Conservation (phyloP, 106 monocot genomes). For the Allium sativum region DNA sequence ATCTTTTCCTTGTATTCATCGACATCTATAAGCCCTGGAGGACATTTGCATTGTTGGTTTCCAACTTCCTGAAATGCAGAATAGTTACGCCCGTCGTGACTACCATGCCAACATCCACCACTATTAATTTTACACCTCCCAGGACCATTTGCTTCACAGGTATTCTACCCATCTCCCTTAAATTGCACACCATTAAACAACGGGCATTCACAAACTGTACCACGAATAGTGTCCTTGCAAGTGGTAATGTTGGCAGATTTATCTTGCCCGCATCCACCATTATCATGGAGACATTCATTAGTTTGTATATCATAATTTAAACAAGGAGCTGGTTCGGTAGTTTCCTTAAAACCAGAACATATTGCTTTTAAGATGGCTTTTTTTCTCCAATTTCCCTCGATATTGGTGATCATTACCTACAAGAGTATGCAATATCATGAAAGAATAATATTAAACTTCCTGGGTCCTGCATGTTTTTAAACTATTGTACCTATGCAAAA, state of each 20-base stretch:
- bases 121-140: slow-evolving; percentile 84
- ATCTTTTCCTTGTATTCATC: slow-evolving; percentile 68
- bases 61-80: slow-evolving; percentile 87
- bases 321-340: no score
- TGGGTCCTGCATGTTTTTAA: no score
- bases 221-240: slow-evolving; percentile 88
- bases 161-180: slow-evolving; percentile 86
- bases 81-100: slow-evolving; percentile 39
- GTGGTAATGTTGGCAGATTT: no score
- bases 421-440: no score
- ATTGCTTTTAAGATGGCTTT: no score
- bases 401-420: no score
- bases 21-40: slow-evolving; percentile 70
- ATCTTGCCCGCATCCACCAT: not conserved
- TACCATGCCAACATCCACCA: slow-evolving; percentile 83
- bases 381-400: no score
- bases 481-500: no score
- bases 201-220: slow-evolving; percentile 94
- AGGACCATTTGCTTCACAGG: slow-evolving; percentile 82
- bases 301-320: no score
- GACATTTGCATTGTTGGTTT: slow-evolving; percentile 65
- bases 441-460: no score
- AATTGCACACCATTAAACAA: slow-evolving; percentile 76
- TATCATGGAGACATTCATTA: no score
- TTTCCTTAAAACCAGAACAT: no score